Evolutionary conservation across 352 stramenopile species (phyloP), one percentile per base, ranked within the genome.

Genomic region (Pythium dissimile): DNA sequence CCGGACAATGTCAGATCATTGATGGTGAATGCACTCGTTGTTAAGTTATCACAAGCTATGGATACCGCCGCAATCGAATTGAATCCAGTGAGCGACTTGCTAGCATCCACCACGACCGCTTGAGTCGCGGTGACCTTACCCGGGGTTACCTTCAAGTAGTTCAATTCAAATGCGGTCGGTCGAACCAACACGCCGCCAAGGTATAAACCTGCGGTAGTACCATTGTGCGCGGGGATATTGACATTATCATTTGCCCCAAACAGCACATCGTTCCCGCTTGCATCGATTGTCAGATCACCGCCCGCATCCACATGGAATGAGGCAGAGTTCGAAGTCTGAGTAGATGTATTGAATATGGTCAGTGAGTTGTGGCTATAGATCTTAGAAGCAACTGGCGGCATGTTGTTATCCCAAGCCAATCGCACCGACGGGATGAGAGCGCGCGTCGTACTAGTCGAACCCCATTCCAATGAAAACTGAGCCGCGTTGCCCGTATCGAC

Each of bases 141-240:
- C 12, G 42, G 42, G 2, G 7, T 48, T 15, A 48, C 42, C 24
- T 48, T 48, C 1, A 48, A 1, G 24, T 48, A 48, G 24, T 48
- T 48, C 3, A 48, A 30, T 48, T 48, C 42, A 2, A 30, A 48
- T 32, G 42, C 42, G 42, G 42, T 48, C 9, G 42, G 42, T 48
- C 21, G 8, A 1, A 48, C 42, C 11, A 48, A 1, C 7, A 48
- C 42, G 2, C 42, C 42, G 2, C 42, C 42, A 20, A 48, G 42
- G n/a, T 31, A 48, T 9, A 48, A 2, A 39, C 42, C 42, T 16
- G 9, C 9, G 6, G 42, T 15, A 26, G 18, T n/a, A 2, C 42
- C 42, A 16, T 48, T 21, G 16, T 5, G 42, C 1, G 42, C 16
- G 5, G 42, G 42, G n/a, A 48, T 48, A 31, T 48, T 48, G 1